Base-by-base conservation (phyloP, 179 eudicot species). In the Drosera spatulata region DNA sequence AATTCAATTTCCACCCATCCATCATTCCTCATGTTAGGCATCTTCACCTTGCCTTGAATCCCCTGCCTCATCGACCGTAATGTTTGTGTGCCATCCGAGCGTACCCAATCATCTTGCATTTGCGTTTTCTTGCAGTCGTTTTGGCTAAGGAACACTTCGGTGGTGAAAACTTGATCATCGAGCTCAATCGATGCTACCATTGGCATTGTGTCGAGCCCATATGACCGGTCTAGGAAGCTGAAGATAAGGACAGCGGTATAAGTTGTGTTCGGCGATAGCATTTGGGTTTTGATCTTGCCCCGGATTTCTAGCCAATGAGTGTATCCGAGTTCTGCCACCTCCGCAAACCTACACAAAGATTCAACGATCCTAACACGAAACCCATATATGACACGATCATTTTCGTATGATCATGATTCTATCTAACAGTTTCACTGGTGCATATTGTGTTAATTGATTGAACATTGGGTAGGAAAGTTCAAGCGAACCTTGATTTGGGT, bases 1-100 rank as follows among this genome's bases (percentile, higher is more conserved):
- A 85, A 41, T 59, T 79, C 80, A 41, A 84, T 71, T 60, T 84
- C 87, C 72, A 67, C 56, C 95, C 90, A 86, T 7, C 84, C 87
- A 47, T 82, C 87, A 1, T 48, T 62, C 6, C 95, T 75, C 44
- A 47, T 53, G 40, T 57, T 45, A 3, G 82, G 65, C 39, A 3
- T 42, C 40, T 64, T 50, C 1, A 54, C 59, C 50, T 66, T 59
- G 2, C 76, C 81, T 47, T 22, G 33, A 79, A 62, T 70, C 63
- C 64, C 42, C 65, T 43, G 66, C 58, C 56, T 11, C 55, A 52
- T 2, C 43, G 62, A 0, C 67, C 70, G 1, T 22, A 22, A 22
- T 22, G 33, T 22, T 22, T 1, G 33, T 22, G 33, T 22, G 1
- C 33, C 33, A 22, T 22, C 33, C 33, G 33, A 22, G 33, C 1